Base-by-base conservation (phyloP, 441 rosid genomes). In the Aleurites moluccanus region DNA sequence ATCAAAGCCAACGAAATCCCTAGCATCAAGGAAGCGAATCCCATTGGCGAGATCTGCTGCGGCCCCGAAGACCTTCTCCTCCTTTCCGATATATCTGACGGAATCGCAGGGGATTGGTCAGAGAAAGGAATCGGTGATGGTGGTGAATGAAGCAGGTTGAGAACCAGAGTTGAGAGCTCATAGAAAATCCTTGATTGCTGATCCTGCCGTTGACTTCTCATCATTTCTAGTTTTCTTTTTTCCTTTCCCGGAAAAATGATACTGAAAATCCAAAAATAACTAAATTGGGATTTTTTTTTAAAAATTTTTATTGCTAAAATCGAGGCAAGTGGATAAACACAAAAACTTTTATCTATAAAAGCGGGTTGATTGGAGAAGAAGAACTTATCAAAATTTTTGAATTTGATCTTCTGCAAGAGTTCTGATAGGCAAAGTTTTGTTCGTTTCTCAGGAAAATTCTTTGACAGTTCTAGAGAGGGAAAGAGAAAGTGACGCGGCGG, bases 1-100 rank as follows among this genome's bases (percentile, higher is more conserved):
- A 93, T 91, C 84, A 95, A 73, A 3, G 96, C 73, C 75, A 95
- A 61, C 0, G 97, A 93, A 9, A 91, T 81, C 50, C 98, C 99
- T 0, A 95, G 84, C 77, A 95, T 82, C 86, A 91, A 38, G 56
- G 92, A 89, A 38, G 95, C 97, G 44, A 93, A 93, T 1, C 99
- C 99, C 20, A 92, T 85, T 52, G 97, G 97, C 23, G 97, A 44
- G 14, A 93, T 89, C 85, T 88, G 89, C 18, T 87, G 88, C 16
- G 67, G 15, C 50, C 77, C 18, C 53, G 75, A 55, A 45, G 71
- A 8, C 49, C 81, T 71, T 73, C 84, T 78, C 67, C 72, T 40
- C 74, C 11, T 21, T 3, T 9, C 60, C 28, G 85, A 72, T 67
- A 80, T 25, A 25, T 55, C 11, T 27, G 63, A 21, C 23, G 80